These are phyloP conservation scores for Xylaria grammica DNA, from an alignment of 495 filamentous ascomycete genomes.

Conservation along the genomic window DNA sequence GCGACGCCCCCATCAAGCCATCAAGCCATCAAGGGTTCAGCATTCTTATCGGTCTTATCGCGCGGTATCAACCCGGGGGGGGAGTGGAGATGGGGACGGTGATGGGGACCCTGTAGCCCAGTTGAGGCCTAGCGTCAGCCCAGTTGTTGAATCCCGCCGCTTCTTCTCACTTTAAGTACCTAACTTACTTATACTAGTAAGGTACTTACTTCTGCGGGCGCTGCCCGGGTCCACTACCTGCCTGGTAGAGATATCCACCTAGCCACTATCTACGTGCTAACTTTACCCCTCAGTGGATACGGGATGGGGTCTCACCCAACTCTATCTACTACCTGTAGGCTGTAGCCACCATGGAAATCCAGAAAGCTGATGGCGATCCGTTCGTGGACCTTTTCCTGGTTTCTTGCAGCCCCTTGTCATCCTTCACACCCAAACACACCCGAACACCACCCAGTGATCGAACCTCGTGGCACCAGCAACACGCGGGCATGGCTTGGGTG, in stretches of 20 bases:
- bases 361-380: not conserved
- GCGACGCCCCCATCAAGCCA: not conserved
- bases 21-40: not conserved
- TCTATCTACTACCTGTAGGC: not conserved
- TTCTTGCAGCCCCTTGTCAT: not conserved
- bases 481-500: not conserved
- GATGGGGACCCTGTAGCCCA: too few relatives aligned
- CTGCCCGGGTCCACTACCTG: too few relatives aligned
- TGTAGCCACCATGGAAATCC: not conserved
- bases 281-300: slow-evolving; percentile 20
- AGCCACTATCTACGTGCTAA: not conserved
- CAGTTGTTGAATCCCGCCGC: not conserved
- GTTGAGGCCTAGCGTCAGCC: not conserved
- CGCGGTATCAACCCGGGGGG: not conserved
- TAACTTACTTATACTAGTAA: too few relatives aligned
- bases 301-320: not conserved
- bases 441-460: slow-evolving; percentile 2
- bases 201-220: too few relatives aligned
- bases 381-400: not conserved
- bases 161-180: not conserved
- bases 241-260: too few relatives aligned
- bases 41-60: slow-evolving; percentile 16
- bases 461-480: slow-evolving; percentile 9
- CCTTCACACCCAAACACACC: not conserved
- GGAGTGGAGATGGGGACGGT: not conserved